A percentile compares a stretch with the other conserved stretches of the same genome.
Evolutionary conservation across 306 rosid genomes (phyloP).

Genomic region (Rosa persica): DNA sequence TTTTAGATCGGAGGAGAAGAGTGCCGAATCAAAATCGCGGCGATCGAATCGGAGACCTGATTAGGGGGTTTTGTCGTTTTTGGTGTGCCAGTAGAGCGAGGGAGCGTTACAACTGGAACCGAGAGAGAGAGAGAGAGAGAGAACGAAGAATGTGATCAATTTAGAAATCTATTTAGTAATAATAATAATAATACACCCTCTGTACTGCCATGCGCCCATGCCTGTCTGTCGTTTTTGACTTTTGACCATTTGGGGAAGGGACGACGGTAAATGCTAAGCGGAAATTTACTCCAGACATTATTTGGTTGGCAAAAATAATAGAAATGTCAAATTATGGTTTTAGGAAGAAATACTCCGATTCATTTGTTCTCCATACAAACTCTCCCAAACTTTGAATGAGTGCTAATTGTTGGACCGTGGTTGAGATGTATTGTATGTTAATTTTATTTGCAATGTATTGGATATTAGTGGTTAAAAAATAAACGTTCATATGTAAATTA

Average conservation of each 20-base stretch:
- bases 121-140: background rate
- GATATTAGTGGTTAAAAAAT: too few relatives aligned
- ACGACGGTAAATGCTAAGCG: background rate
- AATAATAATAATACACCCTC: too few relatives aligned
- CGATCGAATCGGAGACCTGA: background rate
- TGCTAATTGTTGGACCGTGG: background rate
- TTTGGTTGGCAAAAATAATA: background rate
- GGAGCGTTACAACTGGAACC: background rate
- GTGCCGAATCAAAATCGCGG: background rate
- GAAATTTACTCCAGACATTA: background rate
- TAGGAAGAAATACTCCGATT: background rate
- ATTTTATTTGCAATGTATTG: too few relatives aligned
- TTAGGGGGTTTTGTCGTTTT: background rate
- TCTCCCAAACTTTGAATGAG: background rate
- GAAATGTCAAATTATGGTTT: background rate
- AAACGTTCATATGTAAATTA: too few relatives aligned
- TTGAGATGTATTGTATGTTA: background rate
- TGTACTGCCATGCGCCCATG: background rate
- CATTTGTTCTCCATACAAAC: background rate
- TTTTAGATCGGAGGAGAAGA: constrained; percentile 21
- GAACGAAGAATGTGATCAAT: background rate
- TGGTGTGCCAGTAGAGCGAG: background rate
- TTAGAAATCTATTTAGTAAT: background rate
- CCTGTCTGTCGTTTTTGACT: background rate
- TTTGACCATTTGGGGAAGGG: background rate